phyloP scores from a whole-genome alignment of 169 alveolate species.

The Blepharisma undulans region DNA sequence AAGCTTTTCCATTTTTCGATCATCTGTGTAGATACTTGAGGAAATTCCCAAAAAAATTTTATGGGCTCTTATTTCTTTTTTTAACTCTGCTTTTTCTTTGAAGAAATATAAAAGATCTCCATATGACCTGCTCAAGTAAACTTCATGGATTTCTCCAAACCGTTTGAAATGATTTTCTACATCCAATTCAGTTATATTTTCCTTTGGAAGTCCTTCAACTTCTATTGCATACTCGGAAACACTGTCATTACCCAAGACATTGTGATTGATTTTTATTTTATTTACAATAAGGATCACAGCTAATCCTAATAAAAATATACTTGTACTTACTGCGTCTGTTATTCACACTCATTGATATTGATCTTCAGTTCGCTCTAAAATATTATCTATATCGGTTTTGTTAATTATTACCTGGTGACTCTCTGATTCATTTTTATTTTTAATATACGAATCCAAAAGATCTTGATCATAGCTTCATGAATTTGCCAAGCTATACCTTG shows the following conservation, averaged over 20 bases:
- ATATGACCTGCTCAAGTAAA: constrained; percentile 41
- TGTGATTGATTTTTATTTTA: constrained; percentile 10
- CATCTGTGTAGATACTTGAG: background rate
- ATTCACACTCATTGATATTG: background rate
- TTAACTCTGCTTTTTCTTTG: constrained; percentile 31
- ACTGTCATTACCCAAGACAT: background rate
- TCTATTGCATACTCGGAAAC: constrained; percentile 45
- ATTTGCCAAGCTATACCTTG: background rate
- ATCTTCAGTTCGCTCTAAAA: background rate
- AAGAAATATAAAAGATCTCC: constrained; percentile 24
- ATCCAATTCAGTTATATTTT: constrained; percentile 34
- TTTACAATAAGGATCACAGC: background rate
- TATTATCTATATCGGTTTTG: background rate
- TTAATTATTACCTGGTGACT: background rate
- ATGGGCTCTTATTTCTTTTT: constrained; percentile 21
- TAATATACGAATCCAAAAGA: background rate
- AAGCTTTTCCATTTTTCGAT: background rate
- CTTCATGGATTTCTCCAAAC: constrained; percentile 48
- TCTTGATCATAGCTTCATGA: background rate
- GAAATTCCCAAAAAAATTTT: background rate
- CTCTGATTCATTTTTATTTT: background rate
- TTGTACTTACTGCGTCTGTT: background rate
- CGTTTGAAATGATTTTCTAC: constrained; percentile 31
- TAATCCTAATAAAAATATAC: background rate
- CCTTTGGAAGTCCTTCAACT: constrained; percentile 45